These are phyloP conservation scores for Byssoonygena ceratinophila DNA, from an alignment of 2,329 filamentous ascomycete species.

Conservation along the genomic window DNA sequence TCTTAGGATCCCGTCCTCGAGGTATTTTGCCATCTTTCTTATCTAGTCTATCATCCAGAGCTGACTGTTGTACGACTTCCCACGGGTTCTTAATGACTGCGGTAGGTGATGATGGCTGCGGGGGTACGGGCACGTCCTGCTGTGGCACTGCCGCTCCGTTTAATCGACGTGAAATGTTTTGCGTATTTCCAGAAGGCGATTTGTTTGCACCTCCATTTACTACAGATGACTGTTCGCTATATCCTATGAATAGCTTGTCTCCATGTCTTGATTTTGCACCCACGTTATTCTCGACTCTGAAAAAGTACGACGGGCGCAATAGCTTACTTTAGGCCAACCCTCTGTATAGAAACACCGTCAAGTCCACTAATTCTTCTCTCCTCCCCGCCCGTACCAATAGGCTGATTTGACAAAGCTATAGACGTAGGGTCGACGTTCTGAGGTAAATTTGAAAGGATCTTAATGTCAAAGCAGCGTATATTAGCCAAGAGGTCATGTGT, in stretches of 20 bases:
- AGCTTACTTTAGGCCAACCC: slow-evolving; percentile 49
- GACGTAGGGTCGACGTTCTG: slow-evolving; percentile 45
- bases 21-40: slow-evolving; percentile 81
- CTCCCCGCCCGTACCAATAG: slow-evolving; percentile 46
- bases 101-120: slow-evolving; percentile 45
- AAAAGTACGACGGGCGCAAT: neutral
- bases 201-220: slow-evolving; percentile 33
- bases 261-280: slow-evolving; percentile 54
- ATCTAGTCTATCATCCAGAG: slow-evolving; percentile 77
- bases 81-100: slow-evolving; percentile 73
- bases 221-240: slow-evolving; percentile 48
- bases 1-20: slow-evolving; percentile 60
- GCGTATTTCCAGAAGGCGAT: slow-evolving; percentile 17
- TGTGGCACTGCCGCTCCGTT: slow-evolving; percentile 30
- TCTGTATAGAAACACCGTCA: slow-evolving; percentile 45
- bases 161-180: slow-evolving; percentile 25
- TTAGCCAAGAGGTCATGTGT: neutral
- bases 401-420: slow-evolving; percentile 50
- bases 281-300: neutral
- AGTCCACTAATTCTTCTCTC: slow-evolving; percentile 44
- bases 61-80: slow-evolving; percentile 82
- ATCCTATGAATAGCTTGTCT: slow-evolving; percentile 80
- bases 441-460: slow-evolving; percentile 53
- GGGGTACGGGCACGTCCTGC: slow-evolving; percentile 49
- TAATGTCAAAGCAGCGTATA: slow-evolving; percentile 13